Percentiles rank a stretch among this genome's conserved stretches.
phyloP scores from a whole-genome alignment of 208 protist species.

The Trypanosoma scelopori region DNA sequence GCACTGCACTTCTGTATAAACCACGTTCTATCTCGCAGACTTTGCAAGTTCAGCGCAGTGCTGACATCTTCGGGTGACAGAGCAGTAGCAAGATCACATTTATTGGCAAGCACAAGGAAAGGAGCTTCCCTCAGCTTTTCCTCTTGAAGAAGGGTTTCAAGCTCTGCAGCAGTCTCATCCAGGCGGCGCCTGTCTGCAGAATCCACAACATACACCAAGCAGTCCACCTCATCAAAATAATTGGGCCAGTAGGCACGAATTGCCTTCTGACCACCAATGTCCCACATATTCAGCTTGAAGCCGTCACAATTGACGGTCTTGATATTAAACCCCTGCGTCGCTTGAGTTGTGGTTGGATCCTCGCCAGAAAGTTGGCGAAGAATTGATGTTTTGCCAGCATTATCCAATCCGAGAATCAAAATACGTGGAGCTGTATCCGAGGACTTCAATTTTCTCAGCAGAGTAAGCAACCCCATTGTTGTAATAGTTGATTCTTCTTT shows the following conservation, averaged over 20 bases:
- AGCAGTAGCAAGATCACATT: conserved; percentile 95
- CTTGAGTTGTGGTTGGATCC: conserved; percentile 94
- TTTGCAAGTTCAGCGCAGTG: conserved; percentile 83
- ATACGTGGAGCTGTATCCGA: conserved; percentile 94
- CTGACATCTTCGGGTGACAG: conserved; percentile 83
- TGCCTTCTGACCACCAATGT: conserved; percentile 97
- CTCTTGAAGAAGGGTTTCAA: conserved; percentile 93
- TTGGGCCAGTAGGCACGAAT: conserved; percentile 98
- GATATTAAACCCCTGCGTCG: conserved; percentile 99
- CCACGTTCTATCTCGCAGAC: conserved; percentile 88
- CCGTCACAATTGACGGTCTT: conserved; percentile 95
- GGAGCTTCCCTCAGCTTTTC: conserved; percentile 94
- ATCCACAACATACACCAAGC: conserved; percentile 97
- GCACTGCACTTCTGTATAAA: conserved; percentile 92
- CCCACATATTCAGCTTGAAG: conserved; percentile 99
- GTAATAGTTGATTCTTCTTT: conserved; percentile 3
- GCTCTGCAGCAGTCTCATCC: conserved; percentile 94
- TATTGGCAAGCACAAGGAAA: conserved; percentile 97
- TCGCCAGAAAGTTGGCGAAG: conserved; percentile 95
- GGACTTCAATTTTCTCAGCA: conserved; percentile 93
- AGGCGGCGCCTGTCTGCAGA: conserved; percentile 92
- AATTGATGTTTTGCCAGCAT: conserved; percentile 98
- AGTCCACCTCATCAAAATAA: conserved; percentile 97
- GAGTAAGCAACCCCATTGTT: conserved; percentile 95
- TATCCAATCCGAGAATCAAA: conserved; percentile 97